Percentiles rank a stretch among this genome's conserved stretches.
phyloP scores from a whole-genome alignment of 768 basidiomycete genomes.

The Lentinus brumalis region DNA sequence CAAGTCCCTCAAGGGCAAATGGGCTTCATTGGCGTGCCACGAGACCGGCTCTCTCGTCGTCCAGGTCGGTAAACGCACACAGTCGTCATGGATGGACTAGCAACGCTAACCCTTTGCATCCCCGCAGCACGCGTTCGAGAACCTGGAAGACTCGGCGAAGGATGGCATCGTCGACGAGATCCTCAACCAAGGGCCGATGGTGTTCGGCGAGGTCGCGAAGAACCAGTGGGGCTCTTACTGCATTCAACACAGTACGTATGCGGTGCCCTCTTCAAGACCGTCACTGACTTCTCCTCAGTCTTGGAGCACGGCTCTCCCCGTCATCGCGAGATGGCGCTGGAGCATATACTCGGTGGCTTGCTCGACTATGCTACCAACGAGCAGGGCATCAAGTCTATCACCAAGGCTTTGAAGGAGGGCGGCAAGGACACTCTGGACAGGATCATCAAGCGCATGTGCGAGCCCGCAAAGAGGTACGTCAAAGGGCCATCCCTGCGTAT shows the following conservation, averaged over 20 bases:
- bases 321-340: constrained; percentile 75
- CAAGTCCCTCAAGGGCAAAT: constrained; percentile 83
- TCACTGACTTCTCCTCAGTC: constrained; percentile 44
- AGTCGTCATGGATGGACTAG: not conserved
- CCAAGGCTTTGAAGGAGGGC: constrained; percentile 84
- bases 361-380: constrained; percentile 80
- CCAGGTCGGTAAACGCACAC: constrained; percentile 49
- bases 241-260: constrained; percentile 74
- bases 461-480: constrained; percentile 75
- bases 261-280: not conserved
- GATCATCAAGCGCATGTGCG: constrained; percentile 81
- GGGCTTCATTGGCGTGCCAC: constrained; percentile 88
- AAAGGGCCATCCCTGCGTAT: not conserved
- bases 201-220: constrained; percentile 79
- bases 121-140: constrained; percentile 74
- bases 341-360: constrained; percentile 74
- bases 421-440: constrained; percentile 74
- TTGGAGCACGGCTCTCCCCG: constrained; percentile 82
- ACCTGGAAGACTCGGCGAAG: constrained; percentile 80
- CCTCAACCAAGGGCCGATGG: constrained; percentile 66
- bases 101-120: not conserved
- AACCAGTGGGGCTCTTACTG: constrained; percentile 92
- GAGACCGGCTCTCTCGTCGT: constrained; percentile 90
- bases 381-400: constrained; percentile 86
- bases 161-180: constrained; percentile 84